Evolutionary conservation across 2,329 filamentous ascomycete genomes (phyloP).

Genomic region (Clonostachys solani): DNA sequence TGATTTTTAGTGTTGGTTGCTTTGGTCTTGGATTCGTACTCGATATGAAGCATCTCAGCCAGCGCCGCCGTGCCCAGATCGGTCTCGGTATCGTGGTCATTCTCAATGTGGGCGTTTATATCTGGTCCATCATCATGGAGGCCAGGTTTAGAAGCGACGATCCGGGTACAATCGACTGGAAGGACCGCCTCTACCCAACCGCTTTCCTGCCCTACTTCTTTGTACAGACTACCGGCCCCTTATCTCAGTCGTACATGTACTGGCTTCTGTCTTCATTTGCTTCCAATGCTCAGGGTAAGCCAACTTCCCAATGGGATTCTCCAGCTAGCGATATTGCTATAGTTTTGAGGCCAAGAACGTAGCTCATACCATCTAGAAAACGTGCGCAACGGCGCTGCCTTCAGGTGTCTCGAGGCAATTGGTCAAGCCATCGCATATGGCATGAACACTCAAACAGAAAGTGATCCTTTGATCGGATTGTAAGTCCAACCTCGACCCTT

Average conservation of each 20-base stretch:
- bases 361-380: conserved; percentile 18
- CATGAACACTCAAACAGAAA: conserved; percentile 32
- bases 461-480: conserved; percentile 29
- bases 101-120: conserved; percentile 42
- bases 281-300: conserved; percentile 28
- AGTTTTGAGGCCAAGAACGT: too few relatives aligned
- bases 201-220: conserved; percentile 44
- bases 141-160: conserved; percentile 25
- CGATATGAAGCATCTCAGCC: conserved; percentile 29
- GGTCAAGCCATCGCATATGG: conserved; percentile 33
- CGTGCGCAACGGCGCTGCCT: conserved; percentile 34
- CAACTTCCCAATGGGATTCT: not conserved
- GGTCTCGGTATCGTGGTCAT: conserved; percentile 37
- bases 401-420: conserved; percentile 31
- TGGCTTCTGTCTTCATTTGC: conserved; percentile 36
- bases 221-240: conserved; percentile 28
- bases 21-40: conserved; percentile 42
- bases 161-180: conserved; percentile 41
- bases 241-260: conserved; percentile 39
- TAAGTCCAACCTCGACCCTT: conserved; percentile 14
- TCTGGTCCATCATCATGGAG: conserved; percentile 45
- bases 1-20: conserved; percentile 28
- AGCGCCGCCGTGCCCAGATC: conserved; percentile 37
- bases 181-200: conserved; percentile 30
- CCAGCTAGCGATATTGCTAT: not conserved